phyloP scores from a whole-genome alignment of 2,329 filamentous ascomycete genomes.

The Ceratocystis papillata region DNA sequence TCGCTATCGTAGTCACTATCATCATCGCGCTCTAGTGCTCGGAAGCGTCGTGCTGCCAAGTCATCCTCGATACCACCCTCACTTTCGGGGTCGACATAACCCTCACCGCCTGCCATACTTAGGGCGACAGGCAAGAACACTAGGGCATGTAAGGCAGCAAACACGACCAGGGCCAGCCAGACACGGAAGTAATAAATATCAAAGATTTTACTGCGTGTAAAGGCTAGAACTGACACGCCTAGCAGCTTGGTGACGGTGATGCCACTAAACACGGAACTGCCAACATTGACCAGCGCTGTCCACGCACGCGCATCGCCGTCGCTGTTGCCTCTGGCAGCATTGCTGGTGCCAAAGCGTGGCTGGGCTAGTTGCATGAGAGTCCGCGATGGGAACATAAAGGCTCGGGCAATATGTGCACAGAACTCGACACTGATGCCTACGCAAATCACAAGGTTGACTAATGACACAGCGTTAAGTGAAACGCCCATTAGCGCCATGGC shows the following conservation, averaged over 20 bases:
- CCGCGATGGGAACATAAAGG: constrained; percentile 85
- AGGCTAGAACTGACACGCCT: constrained; percentile 83
- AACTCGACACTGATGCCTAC: constrained; percentile 96
- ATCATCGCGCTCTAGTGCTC: constrained; percentile 15
- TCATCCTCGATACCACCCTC: constrained; percentile 87
- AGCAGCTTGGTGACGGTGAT: constrained; percentile 94
- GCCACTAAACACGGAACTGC: constrained; percentile 85
- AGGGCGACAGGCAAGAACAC: constrained; percentile 85
- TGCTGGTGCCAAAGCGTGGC: constrained; percentile 35
- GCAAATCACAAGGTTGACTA: constrained; percentile 95
- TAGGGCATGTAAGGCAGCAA: constrained; percentile 78
- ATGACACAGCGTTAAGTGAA: constrained; percentile 83
- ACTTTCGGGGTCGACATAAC: constrained; percentile 77
- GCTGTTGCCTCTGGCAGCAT: constrained; percentile 59
- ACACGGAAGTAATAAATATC: constrained; percentile 99
- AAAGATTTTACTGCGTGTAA: constrained; percentile 95
- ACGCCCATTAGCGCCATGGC: constrained; percentile 85
- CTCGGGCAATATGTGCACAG: constrained; percentile 89
- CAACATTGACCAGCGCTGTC: constrained; percentile 90
- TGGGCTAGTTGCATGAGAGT: constrained; percentile 56
- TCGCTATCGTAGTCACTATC: constrained; percentile 20
- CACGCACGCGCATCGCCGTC: constrained; percentile 72
- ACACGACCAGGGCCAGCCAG: constrained; percentile 83
- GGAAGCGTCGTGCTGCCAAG: constrained; percentile 59
- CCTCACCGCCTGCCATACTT: constrained; percentile 72